Conservation (phyloP, 805 yeast species). For the Metahyphopichia silvanorum region DNA sequence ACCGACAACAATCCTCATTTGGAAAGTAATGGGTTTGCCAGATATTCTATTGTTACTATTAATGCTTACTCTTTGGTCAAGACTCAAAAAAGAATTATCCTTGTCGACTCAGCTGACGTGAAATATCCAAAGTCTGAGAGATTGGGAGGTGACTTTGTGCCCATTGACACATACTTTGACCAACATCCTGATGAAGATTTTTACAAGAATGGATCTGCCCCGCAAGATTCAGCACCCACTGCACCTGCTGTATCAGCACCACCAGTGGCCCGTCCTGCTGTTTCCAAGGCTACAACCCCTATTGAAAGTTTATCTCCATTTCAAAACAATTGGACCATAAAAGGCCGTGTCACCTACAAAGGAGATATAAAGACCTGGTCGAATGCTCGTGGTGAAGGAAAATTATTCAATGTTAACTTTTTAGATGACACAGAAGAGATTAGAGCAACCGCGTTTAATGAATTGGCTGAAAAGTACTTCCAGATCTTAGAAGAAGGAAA, state of each 20-base stretch:
- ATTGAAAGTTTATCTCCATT: conserved; percentile 90
- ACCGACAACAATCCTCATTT: conserved; percentile 41
- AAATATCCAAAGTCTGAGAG: conserved; percentile 34
- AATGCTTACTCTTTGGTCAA: conserved; percentile 43
- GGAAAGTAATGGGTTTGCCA: conserved; percentile 42
- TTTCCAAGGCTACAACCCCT: conserved; percentile 43
- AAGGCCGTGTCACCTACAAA: conserved; percentile 86
- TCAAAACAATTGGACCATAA: conserved; percentile 87
- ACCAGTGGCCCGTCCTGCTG: conserved; percentile 3
- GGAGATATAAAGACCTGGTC: conserved; percentile 87
- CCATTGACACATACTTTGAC: conserved; percentile 56
- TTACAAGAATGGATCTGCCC: conserved; percentile 3
- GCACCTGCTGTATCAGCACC: too few species aligned
- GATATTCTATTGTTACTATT: conserved; percentile 40
- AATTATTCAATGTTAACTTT: conserved; percentile 81
- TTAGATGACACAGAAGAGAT: conserved; percentile 95
- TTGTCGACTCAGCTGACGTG: conserved; percentile 46
- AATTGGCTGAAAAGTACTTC: conserved; percentile 74
- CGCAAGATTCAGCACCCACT: conserved; percentile 3
- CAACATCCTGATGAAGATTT: conserved; percentile 55
- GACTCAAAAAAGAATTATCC: conserved; percentile 45
- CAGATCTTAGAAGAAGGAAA: conserved; percentile 82
- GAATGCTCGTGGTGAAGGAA: conserved; percentile 84
- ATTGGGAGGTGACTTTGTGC: conserved; percentile 34
- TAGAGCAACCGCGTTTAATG: conserved; percentile 91